Percentiles rank a stretch among this genome's conserved stretches.
These are phyloP conservation scores for Ilyonectria mors-panacis DNA, from an alignment of 2,329 filamentous ascomycete genomes.

Conservation along the genomic window DNA sequence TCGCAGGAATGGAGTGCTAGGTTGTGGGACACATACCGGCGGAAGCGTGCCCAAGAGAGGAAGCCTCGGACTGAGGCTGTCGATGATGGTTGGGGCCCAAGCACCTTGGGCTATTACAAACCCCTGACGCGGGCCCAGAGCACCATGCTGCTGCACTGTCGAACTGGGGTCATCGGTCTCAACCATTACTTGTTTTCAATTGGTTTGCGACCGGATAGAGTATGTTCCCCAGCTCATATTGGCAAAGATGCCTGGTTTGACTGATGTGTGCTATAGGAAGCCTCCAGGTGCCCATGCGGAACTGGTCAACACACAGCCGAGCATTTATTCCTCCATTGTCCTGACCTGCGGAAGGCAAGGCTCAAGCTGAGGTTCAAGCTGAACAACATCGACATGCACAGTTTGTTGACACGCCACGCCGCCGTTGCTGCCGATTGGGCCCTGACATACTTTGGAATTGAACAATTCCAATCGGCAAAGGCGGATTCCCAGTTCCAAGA, in stretches of 20 bases:
- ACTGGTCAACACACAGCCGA: too few relatives aligned
- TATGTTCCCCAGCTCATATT: neutral
- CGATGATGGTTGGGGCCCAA: neutral
- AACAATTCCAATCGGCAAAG: conserved; percentile 4
- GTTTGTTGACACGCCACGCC: conserved; percentile 8
- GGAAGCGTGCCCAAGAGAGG: neutral
- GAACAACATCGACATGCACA: neutral
- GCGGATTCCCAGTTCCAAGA: neutral
- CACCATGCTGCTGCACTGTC: conserved; percentile 30
- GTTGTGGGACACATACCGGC: neutral
- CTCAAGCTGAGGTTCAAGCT: neutral
- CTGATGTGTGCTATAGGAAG: neutral
- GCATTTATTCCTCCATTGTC: too few relatives aligned
- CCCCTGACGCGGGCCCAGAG: conserved; percentile 16
- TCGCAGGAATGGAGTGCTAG: neutral
- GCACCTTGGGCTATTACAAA: conserved; percentile 11
- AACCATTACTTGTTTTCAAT: conserved; percentile 17
- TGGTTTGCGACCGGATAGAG: neutral
- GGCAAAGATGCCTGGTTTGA: conserved; percentile 1
- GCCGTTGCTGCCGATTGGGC: conserved; percentile 17
- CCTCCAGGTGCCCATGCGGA: too few relatives aligned
- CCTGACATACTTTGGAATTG: conserved; percentile 16
- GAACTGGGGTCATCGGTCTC: conserved; percentile 28
- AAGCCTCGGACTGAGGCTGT: neutral
- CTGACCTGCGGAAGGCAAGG: neutral